These are phyloP conservation scores for Saksenaea oblongispora DNA, from an alignment of 371 early-diverging fungal genomes.

Conservation along the genomic window DNA sequence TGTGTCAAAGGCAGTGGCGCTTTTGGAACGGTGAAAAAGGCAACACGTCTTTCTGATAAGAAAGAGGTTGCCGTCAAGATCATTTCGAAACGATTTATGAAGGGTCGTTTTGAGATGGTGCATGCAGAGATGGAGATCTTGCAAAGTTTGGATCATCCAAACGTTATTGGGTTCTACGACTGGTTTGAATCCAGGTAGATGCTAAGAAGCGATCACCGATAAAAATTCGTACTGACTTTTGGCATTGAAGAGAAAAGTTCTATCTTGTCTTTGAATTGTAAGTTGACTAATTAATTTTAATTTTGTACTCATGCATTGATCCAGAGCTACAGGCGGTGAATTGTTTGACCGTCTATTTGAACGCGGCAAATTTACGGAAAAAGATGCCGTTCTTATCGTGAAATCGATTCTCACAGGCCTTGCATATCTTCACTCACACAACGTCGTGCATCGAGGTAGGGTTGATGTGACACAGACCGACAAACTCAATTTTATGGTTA, in stretches of 20 bases:
- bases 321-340: constrained; percentile 83
- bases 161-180: constrained; percentile 84
- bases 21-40: constrained; percentile 74
- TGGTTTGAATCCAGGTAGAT: constrained; percentile 70
- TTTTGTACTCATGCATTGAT: not conserved
- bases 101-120: constrained; percentile 74
- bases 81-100: constrained; percentile 70
- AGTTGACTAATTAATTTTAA: constrained; percentile 10
- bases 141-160: constrained; percentile 70
- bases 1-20: constrained; percentile 63
- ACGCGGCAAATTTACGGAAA: constrained; percentile 85
- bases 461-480: not conserved
- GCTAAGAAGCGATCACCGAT: not conserved
- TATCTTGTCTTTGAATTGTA: constrained; percentile 90
- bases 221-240: not conserved
- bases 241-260: constrained; percentile 65
- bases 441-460: constrained; percentile 73
- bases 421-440: constrained; percentile 76
- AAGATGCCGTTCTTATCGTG: constrained; percentile 78
- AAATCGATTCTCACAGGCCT: constrained; percentile 65
- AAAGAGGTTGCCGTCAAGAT: constrained; percentile 79
- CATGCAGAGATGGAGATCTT: constrained; percentile 73
- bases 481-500: constrained; percentile 20
- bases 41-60: constrained; percentile 55
- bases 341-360: constrained; percentile 87